Base-by-base conservation (phyloP, 306 rosid genomes). In the Glycyrrhiza uralensis region DNA sequence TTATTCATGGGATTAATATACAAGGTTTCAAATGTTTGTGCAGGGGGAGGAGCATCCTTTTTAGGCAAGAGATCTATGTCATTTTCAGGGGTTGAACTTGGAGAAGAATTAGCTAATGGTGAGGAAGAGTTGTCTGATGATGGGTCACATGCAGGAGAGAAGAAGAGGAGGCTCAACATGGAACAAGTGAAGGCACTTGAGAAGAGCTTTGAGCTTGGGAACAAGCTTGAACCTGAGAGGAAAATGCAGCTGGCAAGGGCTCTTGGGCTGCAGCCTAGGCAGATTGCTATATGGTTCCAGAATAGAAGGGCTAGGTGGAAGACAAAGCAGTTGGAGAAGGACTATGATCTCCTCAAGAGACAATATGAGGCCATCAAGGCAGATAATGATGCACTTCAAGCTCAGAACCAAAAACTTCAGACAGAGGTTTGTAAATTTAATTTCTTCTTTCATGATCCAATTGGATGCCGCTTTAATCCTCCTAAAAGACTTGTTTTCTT, bases 271-370 rank as follows among this genome's bases (percentile, higher is more conserved):
- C 98, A 92, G 74, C 98, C 98, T 1, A 87, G 98, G 44, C 98
- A 92, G 61, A 85, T 92, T 69, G 96, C 98, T 5, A 92, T 92
- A 41, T 92, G 98, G 98, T 92, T 92, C 68, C 98, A 92, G 51
- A 92, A 92, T 82, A 86, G 98, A 24, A 90, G 98, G 41, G 98
- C 98, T 2, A 90, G 98, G 75, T 92, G 98, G 98, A 92, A 92
- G 84, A 92, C 96, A 13, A 92, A 92, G 83, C 98, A 92, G 79
- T 69, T 92, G 66, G 98, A 92, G 83, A 92, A 90, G 80, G 98
- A 92, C 67, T 89, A 88, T 64, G 96, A 92, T 80, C 44, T 87
- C 45, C 98, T 92, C 7, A 92, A 85, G 66, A 78, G 90, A 57
- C 92, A 92, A 72, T 92, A 80, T 71, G 98, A 92, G 23, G 70